Evolutionary conservation across 495 filamentous ascomycete species (phyloP).

Genomic region (Penicillium herquei): DNA sequence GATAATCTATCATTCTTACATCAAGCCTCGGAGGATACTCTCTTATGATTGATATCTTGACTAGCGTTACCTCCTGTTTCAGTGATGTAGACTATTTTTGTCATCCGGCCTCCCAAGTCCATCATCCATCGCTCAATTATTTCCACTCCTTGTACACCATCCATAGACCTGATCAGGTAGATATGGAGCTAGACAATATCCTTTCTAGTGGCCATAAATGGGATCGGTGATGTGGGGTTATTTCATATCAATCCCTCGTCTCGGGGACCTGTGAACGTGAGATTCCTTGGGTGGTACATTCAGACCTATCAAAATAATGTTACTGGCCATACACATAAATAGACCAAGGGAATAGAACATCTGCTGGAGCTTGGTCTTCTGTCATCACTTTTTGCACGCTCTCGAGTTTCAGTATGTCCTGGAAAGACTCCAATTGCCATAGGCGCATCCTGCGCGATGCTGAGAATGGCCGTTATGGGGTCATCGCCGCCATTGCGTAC

Average conservation of each 20-base stretch:
- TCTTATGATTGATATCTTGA: no score
- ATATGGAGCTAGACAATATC: slow-evolving; percentile 50
- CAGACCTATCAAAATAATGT: no score
- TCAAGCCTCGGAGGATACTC: no score
- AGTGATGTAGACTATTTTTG: no score
- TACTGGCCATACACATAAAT: no score
- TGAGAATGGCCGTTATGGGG: slow-evolving; percentile 59
- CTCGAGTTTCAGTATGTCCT: slow-evolving; percentile 5
- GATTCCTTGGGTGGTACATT: no score
- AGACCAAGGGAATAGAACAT: no score
- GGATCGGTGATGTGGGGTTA: slow-evolving; percentile 52
- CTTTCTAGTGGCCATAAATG: slow-evolving; percentile 57
- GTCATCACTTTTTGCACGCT: no score
- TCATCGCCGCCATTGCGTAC: slow-evolving; percentile 73
- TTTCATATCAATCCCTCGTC: no score
- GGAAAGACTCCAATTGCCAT: slow-evolving; percentile 19
- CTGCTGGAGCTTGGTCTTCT: no score
- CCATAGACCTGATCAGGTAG: slow-evolving; percentile 60
- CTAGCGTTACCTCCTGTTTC: no score
- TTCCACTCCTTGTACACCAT: slow-evolving; percentile 44
- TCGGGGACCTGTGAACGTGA: no score
- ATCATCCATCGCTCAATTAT: slow-evolving; percentile 49
- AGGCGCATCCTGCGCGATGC: slow-evolving; percentile 58
- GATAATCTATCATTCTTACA: slow-evolving; percentile 10
- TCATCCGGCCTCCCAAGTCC: slow-evolving; percentile 46